Evolutionary conservation across 2,329 filamentous ascomycete genomes (phyloP).

Genomic region (Colletotrichum sp.): DNA sequence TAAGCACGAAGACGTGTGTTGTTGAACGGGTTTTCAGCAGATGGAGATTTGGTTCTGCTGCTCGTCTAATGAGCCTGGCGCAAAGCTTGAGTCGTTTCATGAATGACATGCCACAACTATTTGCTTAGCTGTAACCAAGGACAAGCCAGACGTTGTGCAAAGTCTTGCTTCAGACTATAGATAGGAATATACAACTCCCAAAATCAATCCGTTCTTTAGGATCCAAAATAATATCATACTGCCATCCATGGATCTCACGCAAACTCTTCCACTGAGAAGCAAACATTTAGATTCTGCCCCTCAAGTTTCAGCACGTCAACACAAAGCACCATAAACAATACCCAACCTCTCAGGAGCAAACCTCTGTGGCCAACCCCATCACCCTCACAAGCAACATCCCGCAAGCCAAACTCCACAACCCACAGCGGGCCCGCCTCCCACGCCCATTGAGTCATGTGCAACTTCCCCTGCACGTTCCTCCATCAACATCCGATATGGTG

Average conservation of each 20-base stretch:
- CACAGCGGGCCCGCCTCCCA: background rate
- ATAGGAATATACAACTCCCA: background rate
- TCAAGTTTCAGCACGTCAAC: background rate
- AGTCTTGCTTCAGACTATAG: background rate
- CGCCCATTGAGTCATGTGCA: background rate
- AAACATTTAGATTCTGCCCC: too few relatives aligned
- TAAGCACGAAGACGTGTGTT: background rate
- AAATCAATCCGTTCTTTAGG: too few relatives aligned
- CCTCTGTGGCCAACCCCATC: background rate
- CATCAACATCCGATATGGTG: constrained; percentile 11
- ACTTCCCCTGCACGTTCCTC: rapidly evolving
- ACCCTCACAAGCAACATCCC: background rate
- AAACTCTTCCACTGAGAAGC: background rate
- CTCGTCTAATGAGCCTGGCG: background rate
- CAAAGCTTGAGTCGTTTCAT: background rate
- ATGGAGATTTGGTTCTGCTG: background rate
- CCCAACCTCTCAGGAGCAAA: background rate
- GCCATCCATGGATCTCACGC: background rate
- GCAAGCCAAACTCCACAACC: background rate
- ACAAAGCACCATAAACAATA: background rate
- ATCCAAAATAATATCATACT: background rate
- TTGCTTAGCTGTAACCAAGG: background rate
- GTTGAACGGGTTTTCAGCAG: background rate
- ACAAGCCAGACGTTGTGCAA: rapidly evolving
- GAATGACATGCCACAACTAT: rapidly evolving